Percentiles rank a stretch among this genome's conserved stretches.
Conservation (phyloP, 192 early-diverging fungal genomes). For the Podila minutissima region DNA sequence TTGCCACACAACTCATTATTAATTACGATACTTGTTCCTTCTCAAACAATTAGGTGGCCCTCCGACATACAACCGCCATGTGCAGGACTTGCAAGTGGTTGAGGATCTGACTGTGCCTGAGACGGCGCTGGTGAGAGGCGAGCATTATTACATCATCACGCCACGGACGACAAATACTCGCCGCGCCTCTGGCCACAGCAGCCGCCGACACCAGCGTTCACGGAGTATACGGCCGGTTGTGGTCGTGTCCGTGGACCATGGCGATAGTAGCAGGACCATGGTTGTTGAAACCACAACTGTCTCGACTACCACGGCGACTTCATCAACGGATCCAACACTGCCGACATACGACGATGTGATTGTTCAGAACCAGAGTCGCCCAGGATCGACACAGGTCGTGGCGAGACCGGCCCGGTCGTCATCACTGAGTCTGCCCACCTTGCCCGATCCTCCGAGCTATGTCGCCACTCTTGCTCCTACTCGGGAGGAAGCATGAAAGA, state of each 20-base stretch:
- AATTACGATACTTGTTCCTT: background rate
- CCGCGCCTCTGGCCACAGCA: background rate
- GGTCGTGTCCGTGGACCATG: no score
- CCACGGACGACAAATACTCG: background rate
- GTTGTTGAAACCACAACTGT: background rate
- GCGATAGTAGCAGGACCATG: no score
- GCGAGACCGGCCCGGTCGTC: background rate
- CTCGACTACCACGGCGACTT: background rate
- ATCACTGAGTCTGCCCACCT: background rate
- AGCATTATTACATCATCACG: background rate
- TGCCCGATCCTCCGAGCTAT: background rate
- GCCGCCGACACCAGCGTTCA: background rate
- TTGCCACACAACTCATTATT: background rate
- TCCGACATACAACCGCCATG: conserved; percentile 5
- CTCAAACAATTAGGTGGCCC: conserved; percentile 3
- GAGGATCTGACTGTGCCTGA: background rate
- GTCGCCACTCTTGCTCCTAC: background rate
- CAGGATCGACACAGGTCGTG: background rate
- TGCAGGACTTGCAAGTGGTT: conserved; percentile 3
- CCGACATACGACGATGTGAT: background rate
- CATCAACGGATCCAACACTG: background rate
- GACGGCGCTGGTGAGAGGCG: background rate
- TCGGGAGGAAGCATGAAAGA: background rate
- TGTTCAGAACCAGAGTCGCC: background rate
- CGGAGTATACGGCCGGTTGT: background rate